Base-by-base conservation (phyloP, 257 asterid species). In the Coffea canephora region DNA sequence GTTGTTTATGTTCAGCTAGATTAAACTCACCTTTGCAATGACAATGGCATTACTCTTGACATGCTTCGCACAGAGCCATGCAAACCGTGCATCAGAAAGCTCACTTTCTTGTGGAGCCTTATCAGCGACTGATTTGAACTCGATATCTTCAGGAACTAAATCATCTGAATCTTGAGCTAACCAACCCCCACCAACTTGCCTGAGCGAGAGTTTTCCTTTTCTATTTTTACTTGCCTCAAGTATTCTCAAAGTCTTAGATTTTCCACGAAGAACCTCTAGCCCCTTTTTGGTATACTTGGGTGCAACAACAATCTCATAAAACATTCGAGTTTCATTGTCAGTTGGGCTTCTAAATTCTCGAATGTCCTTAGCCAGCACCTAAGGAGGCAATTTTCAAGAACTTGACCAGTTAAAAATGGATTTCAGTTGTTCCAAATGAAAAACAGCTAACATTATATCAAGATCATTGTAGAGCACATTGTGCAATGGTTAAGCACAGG, bases 141-240 rank as follows among this genome's bases (percentile, higher is more conserved):
- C 80, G 83, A 95, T 91, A 77, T 91, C 93, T 85, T 91, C 92
- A 8, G 99, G 98, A 57, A 90, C 93, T 64, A 90, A 71, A 86
- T 95, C 99, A 84, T 95, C 99, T n/a, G 99, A 91, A 27, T 91
- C 97, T 86, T 95, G 97, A 73, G 97, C 97, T 80, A 95, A 87
- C 98, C 98, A 95, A 55, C 99, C 99, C 73, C 99, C 99, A 67
- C 99, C 97, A 66, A 95, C 97, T 85, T 95, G 99, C 84, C 98
- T 91, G 79, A 95, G 86, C 0, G 99, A 95, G 59, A 91, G 91
- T 82, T 95, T 95, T 74, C 99, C 99, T 83, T 70, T 85, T 70
- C 71, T 81, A 77, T 95, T 95, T 84, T 92, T 93, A 77, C 85
- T 86, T 52, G 98, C 97, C 90, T 92, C 97, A 4, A 91, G 97